Base-by-base conservation (phyloP, 2,329 filamentous ascomycete genomes). In the Sporothrix brunneoviolacea region DNA sequence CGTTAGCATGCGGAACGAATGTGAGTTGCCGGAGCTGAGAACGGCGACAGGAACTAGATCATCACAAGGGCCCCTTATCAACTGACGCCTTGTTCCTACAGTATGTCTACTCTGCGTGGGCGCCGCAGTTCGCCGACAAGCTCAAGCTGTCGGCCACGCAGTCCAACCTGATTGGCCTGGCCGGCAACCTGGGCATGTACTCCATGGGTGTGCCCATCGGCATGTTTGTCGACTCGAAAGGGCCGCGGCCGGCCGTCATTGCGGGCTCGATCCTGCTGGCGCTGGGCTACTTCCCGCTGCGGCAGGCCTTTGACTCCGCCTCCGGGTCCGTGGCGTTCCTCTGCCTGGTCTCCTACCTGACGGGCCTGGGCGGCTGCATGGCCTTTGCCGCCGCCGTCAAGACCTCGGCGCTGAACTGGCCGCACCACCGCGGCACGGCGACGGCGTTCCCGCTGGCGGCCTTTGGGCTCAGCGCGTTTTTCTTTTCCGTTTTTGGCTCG, bases 61-160 rank as follows among this genome's bases (percentile, higher is more conserved):
- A 5, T 13, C 35, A 19, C 12, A 16, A 18, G n/a, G n/a, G n/a
- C n/a, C n/a, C n/a, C n/a, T n/a, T n/a, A n/a, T n/a, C n/a, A 16
- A 36, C 35, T 36, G 9, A 36, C 35, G 30, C 12, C 4, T 6
- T 10, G 24, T 10, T 10, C 24, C 24, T 19, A 9, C 46, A 96
- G 89, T 97, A 98, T 80, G 91, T 91, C 64, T 98, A 96, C 70
- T 96, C 90, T 50, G 91, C 91, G 68, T 98, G 93, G 91, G 90
- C 88, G 13, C 93, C 93, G 18, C 91, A 96, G 69, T 96, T 96
- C 64, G 90, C 91, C 44, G 84, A 94, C 62, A 83, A 80, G 59
- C 75, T 98, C 60, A 83, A 86, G 64, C 80, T 97, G 54, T 90
- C 90, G 13, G 86, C 93, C n/a, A 97, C 91, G 3, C 78, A 96